phyloP scores from a whole-genome alignment of 805 yeast genomes.

The Metschnikowia henanensis region DNA sequence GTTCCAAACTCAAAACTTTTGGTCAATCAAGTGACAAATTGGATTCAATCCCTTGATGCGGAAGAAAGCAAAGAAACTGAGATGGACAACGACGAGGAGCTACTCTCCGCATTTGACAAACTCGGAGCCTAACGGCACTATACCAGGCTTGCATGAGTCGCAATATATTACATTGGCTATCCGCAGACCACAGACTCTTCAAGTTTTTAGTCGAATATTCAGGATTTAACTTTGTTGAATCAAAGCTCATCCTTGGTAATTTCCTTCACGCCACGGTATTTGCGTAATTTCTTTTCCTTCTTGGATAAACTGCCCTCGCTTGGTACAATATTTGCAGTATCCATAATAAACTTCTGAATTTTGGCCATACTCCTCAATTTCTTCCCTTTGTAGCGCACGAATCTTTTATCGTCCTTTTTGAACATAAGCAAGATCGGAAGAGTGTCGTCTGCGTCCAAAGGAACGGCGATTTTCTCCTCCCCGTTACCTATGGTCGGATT shows the following conservation, averaged over 20 bases:
- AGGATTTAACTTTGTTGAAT: no score
- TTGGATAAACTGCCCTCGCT: slow-evolving; percentile 39
- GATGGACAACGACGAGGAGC: slow-evolving; percentile 29
- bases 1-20: slow-evolving; percentile 79
- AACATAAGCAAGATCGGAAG: slow-evolving; percentile 31
- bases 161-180: no score
- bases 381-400: slow-evolving; percentile 23
- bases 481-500: slow-evolving; percentile 16
- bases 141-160: no score
- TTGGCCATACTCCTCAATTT: slow-evolving; percentile 30
- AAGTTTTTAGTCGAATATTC: no score
- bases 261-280: slow-evolving; percentile 31
- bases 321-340: slow-evolving; percentile 33
- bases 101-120: slow-evolving; percentile 41
- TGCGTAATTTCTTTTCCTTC: slow-evolving; percentile 29
- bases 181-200: no score
- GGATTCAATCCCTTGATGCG: slow-evolving; percentile 30
- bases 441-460: slow-evolving; percentile 17
- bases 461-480: slow-evolving; percentile 23
- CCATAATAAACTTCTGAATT: slow-evolving; percentile 35
- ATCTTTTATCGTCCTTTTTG: slow-evolving; percentile 20
- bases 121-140: slow-evolving; percentile 19
- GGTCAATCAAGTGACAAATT: slow-evolving; percentile 40
- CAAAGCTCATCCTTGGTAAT: slow-evolving; percentile 19
- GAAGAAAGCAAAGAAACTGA: slow-evolving; percentile 12